These are phyloP conservation scores for Dispira simplex DNA, from an alignment of 192 early-diverging fungal genomes.

Conservation along the genomic window DNA sequence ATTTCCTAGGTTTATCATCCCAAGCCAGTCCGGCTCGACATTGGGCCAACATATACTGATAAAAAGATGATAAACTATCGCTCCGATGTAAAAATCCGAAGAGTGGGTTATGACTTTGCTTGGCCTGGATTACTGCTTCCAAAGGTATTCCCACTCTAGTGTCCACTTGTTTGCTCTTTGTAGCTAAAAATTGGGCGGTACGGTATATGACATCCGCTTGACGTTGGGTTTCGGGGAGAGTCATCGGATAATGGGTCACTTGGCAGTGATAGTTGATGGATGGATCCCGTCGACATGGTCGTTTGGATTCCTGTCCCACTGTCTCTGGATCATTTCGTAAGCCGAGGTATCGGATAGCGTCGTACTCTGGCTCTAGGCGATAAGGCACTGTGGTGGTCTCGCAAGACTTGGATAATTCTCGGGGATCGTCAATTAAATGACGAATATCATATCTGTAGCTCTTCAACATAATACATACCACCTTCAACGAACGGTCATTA, in stretches of 20 bases:
- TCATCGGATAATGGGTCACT: neutral
- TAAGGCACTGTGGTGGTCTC: too few species aligned
- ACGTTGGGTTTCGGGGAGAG: conserved; percentile 26
- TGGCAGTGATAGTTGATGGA: too few species aligned
- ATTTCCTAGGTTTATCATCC: neutral
- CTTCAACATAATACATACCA: too few species aligned
- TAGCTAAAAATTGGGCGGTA: conserved; percentile 38
- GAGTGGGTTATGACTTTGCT: conserved; percentile 38
- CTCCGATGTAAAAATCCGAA: conserved; percentile 42
- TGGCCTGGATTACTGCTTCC: conserved; percentile 44
- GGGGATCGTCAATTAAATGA: neutral
- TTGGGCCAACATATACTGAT: conserved; percentile 25
- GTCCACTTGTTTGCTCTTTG: neutral
- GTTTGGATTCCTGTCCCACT: too few species aligned
- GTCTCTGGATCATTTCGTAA: too few species aligned
- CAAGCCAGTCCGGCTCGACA: neutral
- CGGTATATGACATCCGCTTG: conserved; percentile 36
- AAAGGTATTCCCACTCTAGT: conserved; percentile 28
- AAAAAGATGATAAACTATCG: conserved; percentile 38
- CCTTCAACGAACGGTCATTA: too few species aligned
- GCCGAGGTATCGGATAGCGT: too few species aligned
- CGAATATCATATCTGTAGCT: neutral
- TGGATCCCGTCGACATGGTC: too few species aligned
- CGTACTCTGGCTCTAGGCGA: too few species aligned
- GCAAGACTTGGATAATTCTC: neutral